phyloP scores from a whole-genome alignment of 495 filamentous ascomycete species.

The Neurospora sp. region DNA sequence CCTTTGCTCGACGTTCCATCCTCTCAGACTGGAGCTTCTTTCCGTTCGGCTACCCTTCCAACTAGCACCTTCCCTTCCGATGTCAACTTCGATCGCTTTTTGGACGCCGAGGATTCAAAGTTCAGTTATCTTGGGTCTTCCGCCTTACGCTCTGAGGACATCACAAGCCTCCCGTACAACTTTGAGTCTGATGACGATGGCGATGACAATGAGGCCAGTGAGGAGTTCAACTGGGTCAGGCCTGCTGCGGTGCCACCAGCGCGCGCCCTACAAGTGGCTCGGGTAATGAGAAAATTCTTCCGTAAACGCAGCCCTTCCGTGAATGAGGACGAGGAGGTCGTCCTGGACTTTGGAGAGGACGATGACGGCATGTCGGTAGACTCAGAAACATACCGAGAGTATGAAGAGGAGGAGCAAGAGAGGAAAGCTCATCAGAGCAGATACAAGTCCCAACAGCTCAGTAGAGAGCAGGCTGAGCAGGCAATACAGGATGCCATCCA shows the following conservation, averaged over 20 bases:
- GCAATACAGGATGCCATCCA: conserved; percentile 45
- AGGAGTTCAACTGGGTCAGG: conserved; percentile 18
- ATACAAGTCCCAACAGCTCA: conserved; percentile 19
- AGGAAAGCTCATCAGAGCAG: background rate
- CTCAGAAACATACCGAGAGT: conserved; percentile 32
- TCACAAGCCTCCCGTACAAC: background rate
- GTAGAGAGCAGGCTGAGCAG: conserved; percentile 35
- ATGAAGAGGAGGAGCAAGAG: conserved; percentile 24
- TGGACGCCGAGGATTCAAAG: background rate
- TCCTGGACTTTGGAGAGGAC: conserved; percentile 60
- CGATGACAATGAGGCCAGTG: background rate
- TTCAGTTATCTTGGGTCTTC: conserved; percentile 6
- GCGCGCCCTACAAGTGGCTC: conserved; percentile 31
- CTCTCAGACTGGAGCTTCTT: background rate
- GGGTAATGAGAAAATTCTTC: conserved; percentile 28
- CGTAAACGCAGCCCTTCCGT: conserved; percentile 12
- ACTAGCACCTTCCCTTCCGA: background rate
- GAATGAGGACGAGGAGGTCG: conserved; percentile 36
- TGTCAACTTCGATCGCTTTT: background rate
- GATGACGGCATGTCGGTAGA: conserved; percentile 54
- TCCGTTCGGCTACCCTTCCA: background rate
- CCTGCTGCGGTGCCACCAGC: conserved; percentile 21
- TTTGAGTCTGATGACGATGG: background rate
- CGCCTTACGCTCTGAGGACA: conserved; percentile 1
- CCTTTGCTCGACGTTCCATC: background rate